Evolutionary conservation across 345 rosid species (phyloP).

Genomic region (Eucalyptus cloeziana): DNA sequence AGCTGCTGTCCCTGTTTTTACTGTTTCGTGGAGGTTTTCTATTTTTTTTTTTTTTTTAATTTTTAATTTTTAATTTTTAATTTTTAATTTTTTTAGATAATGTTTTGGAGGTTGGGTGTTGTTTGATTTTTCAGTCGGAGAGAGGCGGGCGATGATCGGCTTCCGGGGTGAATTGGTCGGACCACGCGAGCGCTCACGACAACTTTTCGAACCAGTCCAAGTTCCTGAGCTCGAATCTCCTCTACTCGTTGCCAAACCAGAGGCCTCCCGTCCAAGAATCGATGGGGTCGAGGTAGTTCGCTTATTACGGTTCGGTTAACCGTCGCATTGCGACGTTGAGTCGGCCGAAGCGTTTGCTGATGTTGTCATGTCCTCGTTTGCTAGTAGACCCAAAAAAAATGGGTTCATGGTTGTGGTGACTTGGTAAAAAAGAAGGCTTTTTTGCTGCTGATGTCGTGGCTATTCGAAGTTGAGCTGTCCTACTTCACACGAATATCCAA

Average conservation of each 20-base stretch:
- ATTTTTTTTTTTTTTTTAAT: neutral
- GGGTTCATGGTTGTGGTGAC: neutral
- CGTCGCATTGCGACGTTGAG: neutral
- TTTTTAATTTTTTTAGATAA: too few relatives aligned
- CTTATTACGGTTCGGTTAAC: neutral
- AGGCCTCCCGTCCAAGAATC: constrained; percentile 31
- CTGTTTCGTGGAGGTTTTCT: neutral
- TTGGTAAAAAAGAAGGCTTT: neutral
- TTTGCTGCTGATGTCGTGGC: neutral
- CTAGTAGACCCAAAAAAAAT: neutral
- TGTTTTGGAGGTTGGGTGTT: neutral
- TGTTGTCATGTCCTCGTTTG: neutral
- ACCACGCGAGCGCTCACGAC: constrained; percentile 35
- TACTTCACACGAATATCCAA: neutral
- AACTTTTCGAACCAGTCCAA: constrained; percentile 23
- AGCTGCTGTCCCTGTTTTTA: neutral
- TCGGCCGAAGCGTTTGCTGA: neutral
- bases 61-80: too few relatives aligned
- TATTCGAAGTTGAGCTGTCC: neutral
- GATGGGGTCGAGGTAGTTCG: constrained; percentile 37
- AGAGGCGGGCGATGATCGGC: constrained; percentile 5
- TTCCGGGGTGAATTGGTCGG: constrained; percentile 68
- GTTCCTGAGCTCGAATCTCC: constrained; percentile 50
- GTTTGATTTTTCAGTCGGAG: neutral
- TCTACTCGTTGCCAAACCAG: constrained; percentile 55